phyloP scores from a whole-genome alignment of 441 rosid species.

The Arabidopsis hybrid region DNA sequence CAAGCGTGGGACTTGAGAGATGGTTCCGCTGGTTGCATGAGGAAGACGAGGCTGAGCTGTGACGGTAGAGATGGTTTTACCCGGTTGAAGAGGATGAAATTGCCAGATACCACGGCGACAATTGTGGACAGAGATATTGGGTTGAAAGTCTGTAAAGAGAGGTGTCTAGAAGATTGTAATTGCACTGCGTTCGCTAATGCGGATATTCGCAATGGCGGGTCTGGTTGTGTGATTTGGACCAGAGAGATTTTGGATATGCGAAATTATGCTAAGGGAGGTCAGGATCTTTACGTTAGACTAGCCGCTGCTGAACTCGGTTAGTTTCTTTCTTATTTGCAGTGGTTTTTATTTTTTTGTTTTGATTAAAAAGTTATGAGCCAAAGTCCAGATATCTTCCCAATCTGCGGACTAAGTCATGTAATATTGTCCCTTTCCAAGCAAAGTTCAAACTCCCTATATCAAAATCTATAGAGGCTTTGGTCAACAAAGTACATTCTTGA shows the following conservation, averaged over 20 bases:
- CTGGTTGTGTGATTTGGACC: conserved; percentile 74
- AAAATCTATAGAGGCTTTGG: too few relatives aligned
- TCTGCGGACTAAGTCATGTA: too few relatives aligned
- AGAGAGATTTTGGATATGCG: conserved; percentile 61
- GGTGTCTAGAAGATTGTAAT: conserved; percentile 65
- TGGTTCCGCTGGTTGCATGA: conserved; percentile 62
- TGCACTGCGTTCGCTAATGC: conserved; percentile 68
- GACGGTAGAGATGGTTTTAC: conserved; percentile 52
- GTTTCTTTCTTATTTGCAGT: not conserved
- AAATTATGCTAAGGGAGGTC: conserved; percentile 48
- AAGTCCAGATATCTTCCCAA: too few relatives aligned
- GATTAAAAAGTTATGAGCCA: too few relatives aligned
- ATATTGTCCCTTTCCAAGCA: too few relatives aligned
- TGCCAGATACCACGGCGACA: conserved; percentile 62
- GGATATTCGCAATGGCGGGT: conserved; percentile 54
- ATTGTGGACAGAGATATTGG: conserved; percentile 51
- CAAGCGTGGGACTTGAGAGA: conserved; percentile 65
- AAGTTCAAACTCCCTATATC: too few relatives aligned
- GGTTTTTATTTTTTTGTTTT: too few relatives aligned
- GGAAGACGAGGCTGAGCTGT: conserved; percentile 57
- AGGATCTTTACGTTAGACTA: conserved; percentile 61
- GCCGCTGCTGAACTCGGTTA: conserved; percentile 62
- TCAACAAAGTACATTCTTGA: too few relatives aligned
- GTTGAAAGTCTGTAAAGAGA: conserved; percentile 54
- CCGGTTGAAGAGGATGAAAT: conserved; percentile 54